Percentiles rank a stretch among this genome's conserved stretches.
Conservation (phyloP, 345 rosid genomes). For the Euclidium syriacum region DNA sequence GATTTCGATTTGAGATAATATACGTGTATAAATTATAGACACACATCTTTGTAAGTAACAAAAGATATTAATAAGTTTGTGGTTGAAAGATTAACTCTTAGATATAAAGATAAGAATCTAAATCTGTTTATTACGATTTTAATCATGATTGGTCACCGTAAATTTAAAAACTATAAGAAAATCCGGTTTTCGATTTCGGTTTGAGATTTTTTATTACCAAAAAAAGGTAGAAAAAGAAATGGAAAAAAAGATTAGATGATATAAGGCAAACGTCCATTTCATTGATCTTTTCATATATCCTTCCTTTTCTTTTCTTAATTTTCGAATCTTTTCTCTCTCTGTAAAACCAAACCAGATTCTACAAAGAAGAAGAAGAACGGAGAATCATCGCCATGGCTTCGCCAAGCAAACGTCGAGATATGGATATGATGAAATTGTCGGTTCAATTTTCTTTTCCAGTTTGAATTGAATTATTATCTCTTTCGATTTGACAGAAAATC, state of each 20-base stretch:
- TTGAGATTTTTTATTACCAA: too few species aligned
- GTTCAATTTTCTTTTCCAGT: background rate
- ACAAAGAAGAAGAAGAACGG: slow-evolving; percentile 5
- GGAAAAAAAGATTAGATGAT: background rate
- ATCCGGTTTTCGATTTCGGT: too few species aligned
- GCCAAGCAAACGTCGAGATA: slow-evolving; percentile 74
- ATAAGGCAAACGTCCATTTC: slow-evolving; percentile 9
- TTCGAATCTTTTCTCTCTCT: slow-evolving; percentile 18
- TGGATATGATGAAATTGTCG: slow-evolving; percentile 75
- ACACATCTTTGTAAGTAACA: too few species aligned
- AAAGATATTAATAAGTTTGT: too few species aligned
- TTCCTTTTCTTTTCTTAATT: background rate
- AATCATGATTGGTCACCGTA: too few species aligned
- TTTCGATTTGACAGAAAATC: background rate
- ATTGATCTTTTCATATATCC: background rate
- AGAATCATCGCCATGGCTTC: slow-evolving; percentile 48
- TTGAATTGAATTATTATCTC: background rate
- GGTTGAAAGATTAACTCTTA: too few species aligned
- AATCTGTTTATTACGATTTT: too few species aligned
- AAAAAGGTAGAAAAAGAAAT: background rate
- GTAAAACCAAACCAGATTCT: slow-evolving; percentile 8
- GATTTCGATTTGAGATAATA: too few species aligned
- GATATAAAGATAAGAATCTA: too few species aligned
- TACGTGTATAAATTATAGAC: too few species aligned
- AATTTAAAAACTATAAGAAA: too few species aligned